Base-by-base conservation (phyloP, 2,329 filamentous ascomycete species). In the Xylaria sp. region DNA sequence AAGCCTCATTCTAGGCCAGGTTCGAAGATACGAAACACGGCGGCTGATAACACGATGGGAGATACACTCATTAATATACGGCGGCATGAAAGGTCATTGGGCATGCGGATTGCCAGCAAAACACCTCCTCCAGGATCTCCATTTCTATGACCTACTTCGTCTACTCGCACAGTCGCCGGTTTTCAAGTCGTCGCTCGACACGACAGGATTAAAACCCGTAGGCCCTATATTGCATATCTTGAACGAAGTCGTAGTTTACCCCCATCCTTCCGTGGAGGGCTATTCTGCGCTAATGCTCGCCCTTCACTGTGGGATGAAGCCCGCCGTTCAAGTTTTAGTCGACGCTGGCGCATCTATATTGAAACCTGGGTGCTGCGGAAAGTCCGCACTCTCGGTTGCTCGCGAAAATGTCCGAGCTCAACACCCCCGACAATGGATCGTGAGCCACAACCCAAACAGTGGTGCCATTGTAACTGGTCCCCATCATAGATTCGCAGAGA, bases 301-400 rank as follows among this genome's bases (percentile, higher is more conserved):
- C 18, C 65, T 68, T 23, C 56, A 65, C 20, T 65, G 56, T 28
- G 65, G 68, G 18, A 68, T 70, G 68, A 52, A 46, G 2, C 68
- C 65, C 9, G 68, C 65, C 18, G 68, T 65, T n/a, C 48, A 63
- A 28, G 58, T 70, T 28, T 50, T 70, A 41, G 65, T 59, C 6
- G 65, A 65, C 25, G 61, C 68, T 12, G 65, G 68, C 28, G 68
- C 65, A 20, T 52, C 56, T 52, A 68, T 70, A 13, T 37, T 48
- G 23, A 23, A 52, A 39, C 60, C 5, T 18, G 55, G 44, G 28
- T 15, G 5, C 12, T 51, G 55, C 25, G 68, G 60, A 10, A 70
- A 70, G 57, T 70, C 68, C 15, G 54, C 65, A 41, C 60, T 70
- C n/a, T 58, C 58, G 23, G 13, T 68, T 31, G 65, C 68, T 13